Evolutionary conservation across 345 rosid species (phyloP).

Genomic region (Brassica nigra): DNA sequence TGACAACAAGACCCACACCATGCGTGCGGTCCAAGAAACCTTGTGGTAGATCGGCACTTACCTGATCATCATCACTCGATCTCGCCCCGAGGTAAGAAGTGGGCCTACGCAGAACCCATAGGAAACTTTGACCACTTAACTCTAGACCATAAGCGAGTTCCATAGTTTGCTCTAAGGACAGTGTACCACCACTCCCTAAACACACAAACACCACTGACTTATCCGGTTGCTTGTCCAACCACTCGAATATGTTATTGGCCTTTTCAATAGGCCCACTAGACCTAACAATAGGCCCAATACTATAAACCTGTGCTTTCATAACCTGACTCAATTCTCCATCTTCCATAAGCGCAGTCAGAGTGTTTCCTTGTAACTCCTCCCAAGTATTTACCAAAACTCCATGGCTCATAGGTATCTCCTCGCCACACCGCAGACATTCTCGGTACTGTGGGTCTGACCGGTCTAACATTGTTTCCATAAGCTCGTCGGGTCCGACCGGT

Average conservation of each 20-base stretch:
- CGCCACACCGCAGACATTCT: slow-evolving; percentile 15
- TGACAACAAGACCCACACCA: slow-evolving; percentile 46
- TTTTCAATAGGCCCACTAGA: not conserved
- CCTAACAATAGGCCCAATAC: slow-evolving; percentile 54
- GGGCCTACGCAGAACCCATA: slow-evolving; percentile 47
- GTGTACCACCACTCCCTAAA: slow-evolving; percentile 73
- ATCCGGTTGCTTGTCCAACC: slow-evolving; percentile 55
- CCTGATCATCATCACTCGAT: slow-evolving; percentile 15
- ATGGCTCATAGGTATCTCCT: slow-evolving; percentile 41
- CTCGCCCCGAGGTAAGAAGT: slow-evolving; percentile 31
- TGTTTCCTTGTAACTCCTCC: slow-evolving; percentile 54
- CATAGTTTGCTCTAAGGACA: slow-evolving; percentile 48
- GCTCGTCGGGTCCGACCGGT: slow-evolving; percentile 50
- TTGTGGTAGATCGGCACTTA: slow-evolving; percentile 46
- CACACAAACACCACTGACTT: slow-evolving; percentile 64
- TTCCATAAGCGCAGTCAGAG: slow-evolving; percentile 46
- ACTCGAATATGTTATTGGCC: slow-evolving; percentile 23
- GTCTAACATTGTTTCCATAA: slow-evolving; percentile 43
- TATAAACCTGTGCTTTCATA: slow-evolving; percentile 44
- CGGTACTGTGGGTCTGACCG: slow-evolving; percentile 35
- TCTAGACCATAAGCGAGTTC: slow-evolving; percentile 75
- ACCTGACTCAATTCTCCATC: slow-evolving; percentile 21
- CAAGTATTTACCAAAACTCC: slow-evolving; percentile 65
- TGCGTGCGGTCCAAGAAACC: slow-evolving; percentile 55
- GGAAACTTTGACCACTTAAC: slow-evolving; percentile 48